Conservation (phyloP, 768 basidiomycete species). For the Lactarius indigo region DNA sequence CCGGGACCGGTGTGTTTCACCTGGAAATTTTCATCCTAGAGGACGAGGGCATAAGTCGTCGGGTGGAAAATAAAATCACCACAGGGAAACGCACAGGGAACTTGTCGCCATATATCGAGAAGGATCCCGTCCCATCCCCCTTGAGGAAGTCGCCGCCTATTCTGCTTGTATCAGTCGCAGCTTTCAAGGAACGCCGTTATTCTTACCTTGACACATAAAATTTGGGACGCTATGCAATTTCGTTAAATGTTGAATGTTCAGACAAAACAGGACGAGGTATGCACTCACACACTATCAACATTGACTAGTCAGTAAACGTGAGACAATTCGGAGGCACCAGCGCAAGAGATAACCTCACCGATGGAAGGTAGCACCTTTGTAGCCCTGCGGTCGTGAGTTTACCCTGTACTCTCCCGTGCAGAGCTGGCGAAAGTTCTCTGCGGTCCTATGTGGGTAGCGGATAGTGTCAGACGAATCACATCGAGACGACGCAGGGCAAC, state of each 20-base stretch:
- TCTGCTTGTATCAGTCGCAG: background rate
- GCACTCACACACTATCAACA: conserved; percentile 60
- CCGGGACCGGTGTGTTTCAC: conserved; percentile 87
- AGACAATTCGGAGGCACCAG: conserved; percentile 26
- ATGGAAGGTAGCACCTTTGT: conserved; percentile 89
- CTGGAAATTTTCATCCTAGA: conserved; percentile 90
- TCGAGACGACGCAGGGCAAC: conserved; percentile 27
- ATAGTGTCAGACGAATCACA: background rate
- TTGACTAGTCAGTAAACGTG: conserved; percentile 28
- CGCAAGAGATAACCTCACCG: conserved; percentile 48
- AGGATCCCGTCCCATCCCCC: conserved; percentile 90
- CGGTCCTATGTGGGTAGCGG: conserved; percentile 64
- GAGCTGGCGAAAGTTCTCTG: conserved; percentile 95
- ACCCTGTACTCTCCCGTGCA: conserved; percentile 96
- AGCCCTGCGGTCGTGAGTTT: conserved; percentile 84
- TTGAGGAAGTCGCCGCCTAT: conserved; percentile 92
- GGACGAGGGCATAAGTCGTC: conserved; percentile 1
- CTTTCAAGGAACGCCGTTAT: background rate
- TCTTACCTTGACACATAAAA: conserved; percentile 93
- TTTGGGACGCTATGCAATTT: conserved; percentile 60
- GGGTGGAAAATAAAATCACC: background rate
- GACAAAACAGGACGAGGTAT: background rate
- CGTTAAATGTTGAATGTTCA: conserved; percentile 21
- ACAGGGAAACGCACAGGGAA: conserved; percentile 61
- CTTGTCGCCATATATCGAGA: conserved; percentile 96